phyloP scores from a whole-genome alignment of 148 eudicot species.

The Salicornia ramosissima region DNA sequence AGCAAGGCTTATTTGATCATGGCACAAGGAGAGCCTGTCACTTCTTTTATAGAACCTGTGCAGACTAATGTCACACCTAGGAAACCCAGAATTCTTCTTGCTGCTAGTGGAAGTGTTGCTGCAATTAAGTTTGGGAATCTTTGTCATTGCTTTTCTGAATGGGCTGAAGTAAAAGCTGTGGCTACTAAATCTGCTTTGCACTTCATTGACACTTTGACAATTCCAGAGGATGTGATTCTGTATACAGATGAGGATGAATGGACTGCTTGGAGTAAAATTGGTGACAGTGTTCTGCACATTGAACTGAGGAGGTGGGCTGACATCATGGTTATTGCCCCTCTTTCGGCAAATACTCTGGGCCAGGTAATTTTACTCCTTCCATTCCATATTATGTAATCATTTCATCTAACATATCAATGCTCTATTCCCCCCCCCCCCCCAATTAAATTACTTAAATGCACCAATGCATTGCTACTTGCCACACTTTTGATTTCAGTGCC shows the following conservation, averaged over 20 bases:
- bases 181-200: conserved; percentile 73
- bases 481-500: too few species aligned
- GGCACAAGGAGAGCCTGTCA: conserved; percentile 33
- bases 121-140: conserved; percentile 85
- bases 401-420: neutral
- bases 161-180: conserved; percentile 96
- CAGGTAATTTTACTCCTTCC: conserved; percentile 43
- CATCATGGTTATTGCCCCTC: conserved; percentile 91
- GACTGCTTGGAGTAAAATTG: conserved; percentile 79
- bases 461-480: too few species aligned
- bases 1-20: conserved; percentile 20
- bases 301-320: conserved; percentile 95
- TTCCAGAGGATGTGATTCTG: conserved; percentile 67
- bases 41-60: conserved; percentile 28
- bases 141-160: conserved; percentile 79
- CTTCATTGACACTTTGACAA: conserved; percentile 54
- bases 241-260: conserved; percentile 94
- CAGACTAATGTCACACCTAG: conserved; percentile 36
- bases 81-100: conserved; percentile 79
- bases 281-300: conserved; percentile 86
- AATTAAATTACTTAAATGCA: neutral
- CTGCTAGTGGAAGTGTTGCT: conserved; percentile 99
- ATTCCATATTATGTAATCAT: neutral
- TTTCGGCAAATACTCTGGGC: conserved; percentile 88
- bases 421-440: neutral